Evolutionary conservation across 768 basidiomycete genomes (phyloP).

Genomic region (Amanita subjunquillea): DNA sequence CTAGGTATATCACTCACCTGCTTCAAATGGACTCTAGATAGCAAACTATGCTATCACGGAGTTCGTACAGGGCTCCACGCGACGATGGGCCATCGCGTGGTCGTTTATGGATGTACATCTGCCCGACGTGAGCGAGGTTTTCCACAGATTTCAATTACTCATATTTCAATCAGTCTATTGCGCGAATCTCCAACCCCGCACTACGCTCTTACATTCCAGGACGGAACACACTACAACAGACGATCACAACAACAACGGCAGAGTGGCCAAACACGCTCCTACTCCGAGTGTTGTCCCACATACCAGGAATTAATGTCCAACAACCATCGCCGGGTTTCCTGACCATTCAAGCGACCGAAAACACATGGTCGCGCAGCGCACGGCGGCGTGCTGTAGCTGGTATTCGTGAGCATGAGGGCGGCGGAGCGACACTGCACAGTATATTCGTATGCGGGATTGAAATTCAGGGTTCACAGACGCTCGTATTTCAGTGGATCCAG

Average conservation of each 20-base stretch:
- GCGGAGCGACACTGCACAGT: neutral
- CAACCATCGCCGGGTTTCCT: neutral
- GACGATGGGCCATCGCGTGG: conserved; percentile 92
- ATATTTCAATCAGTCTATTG: conserved; percentile 17
- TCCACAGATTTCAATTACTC: neutral
- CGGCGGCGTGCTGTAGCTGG: neutral
- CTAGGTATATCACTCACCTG: neutral
- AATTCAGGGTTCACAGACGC: conserved; percentile 10
- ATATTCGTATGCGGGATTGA: conserved; percentile 1
- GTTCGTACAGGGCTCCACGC: conserved; percentile 78
- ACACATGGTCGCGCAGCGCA: conserved; percentile 9
- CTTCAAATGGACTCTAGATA: conserved; percentile 37
- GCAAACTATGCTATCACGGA: conserved; percentile 81
- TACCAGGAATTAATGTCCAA: neutral
- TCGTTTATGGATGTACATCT: conserved; percentile 54
- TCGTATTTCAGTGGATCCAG: conserved; percentile 53
- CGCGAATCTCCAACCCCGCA: conserved; percentile 26
- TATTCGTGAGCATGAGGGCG: neutral
- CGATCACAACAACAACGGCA: conserved; percentile 12
- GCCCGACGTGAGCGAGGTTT: conserved; percentile 52
- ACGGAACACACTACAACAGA: conserved; percentile 43
- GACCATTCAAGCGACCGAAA: conserved; percentile 7
- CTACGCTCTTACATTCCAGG: conserved; percentile 46
- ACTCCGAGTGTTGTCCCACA: conserved; percentile 1
- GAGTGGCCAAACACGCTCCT: neutral